A percentile compares a stretch with the other conserved stretches of the same genome.
phyloP scores from a whole-genome alignment of 225 moss, liverwort and hornwort genomes.

The Sphagnum contortum region DNA sequence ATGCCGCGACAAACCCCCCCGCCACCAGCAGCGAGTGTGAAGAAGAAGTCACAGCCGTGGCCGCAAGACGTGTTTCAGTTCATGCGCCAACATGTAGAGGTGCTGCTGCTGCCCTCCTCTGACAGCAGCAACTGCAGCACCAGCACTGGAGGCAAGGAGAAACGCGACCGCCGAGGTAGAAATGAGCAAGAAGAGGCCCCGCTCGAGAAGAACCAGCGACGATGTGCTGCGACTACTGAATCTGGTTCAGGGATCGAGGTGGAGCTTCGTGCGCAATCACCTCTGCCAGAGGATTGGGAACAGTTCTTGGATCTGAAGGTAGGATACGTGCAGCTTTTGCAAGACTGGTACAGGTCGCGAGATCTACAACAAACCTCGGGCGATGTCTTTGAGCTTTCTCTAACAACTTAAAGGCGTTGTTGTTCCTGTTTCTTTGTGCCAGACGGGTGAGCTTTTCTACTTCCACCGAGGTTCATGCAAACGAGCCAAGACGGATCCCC shows the following conservation, averaged over 20 bases:
- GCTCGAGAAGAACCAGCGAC: too few species aligned
- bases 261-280: conserved; percentile 30
- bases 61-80: conserved; percentile 45
- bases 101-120: conserved; percentile 17
- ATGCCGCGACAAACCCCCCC: conserved; percentile 22
- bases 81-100: conserved; percentile 37
- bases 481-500: conserved; percentile 36
- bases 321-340: too few species aligned
- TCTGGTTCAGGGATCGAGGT: conserved; percentile 23
- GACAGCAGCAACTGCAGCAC: background rate
- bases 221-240: too few species aligned
- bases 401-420: too few species aligned
- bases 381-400: too few species aligned
- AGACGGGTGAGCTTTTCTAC: conserved; percentile 56
- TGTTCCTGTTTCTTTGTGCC: background rate
- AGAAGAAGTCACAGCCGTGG: conserved; percentile 26
- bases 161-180: conserved; percentile 24
- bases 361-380: too few species aligned
- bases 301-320: conserved; percentile 50
- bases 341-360: too few species aligned
- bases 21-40: too few species aligned
- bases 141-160: conserved; percentile 11
- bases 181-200: background rate
- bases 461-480: conserved; percentile 54
- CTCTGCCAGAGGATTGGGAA: conserved; percentile 51